Conservation (phyloP, 495 filamentous ascomycete genomes). For the Tirmania nivea region DNA sequence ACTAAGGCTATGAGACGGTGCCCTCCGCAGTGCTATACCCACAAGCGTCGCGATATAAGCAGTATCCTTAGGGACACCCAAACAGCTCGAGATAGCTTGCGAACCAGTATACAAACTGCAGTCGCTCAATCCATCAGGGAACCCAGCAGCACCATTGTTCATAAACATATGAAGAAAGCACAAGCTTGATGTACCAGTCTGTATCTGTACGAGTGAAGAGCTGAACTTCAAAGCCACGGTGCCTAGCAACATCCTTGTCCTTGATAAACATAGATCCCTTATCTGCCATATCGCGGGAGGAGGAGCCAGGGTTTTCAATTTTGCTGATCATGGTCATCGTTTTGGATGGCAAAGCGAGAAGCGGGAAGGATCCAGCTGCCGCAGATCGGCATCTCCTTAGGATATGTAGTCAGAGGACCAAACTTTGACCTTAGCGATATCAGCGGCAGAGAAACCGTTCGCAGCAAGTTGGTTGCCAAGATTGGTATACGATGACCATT, state of each 20-base stretch:
- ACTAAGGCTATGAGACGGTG: too few relatives aligned
- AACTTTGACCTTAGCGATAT: constrained; percentile 19
- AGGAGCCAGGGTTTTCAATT: constrained; percentile 17
- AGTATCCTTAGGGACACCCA: constrained; percentile 15
- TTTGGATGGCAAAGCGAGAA: constrained; percentile 20
- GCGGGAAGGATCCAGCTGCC: constrained; percentile 19
- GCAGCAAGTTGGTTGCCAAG: constrained; percentile 11
- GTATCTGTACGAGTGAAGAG: constrained; percentile 21
- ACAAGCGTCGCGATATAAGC: constrained; percentile 13
- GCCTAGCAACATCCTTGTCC: constrained; percentile 16
- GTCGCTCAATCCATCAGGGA: constrained; percentile 18
- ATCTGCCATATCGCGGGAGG: constrained; percentile 19
- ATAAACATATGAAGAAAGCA: constrained; percentile 18
- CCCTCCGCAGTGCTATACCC: constrained; percentile 6
- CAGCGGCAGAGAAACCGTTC: constrained; percentile 8
- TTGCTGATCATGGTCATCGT: constrained; percentile 22
- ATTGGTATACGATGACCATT: constrained; percentile 22
- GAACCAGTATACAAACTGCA: constrained; percentile 17
- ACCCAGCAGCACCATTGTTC: constrained; percentile 11
- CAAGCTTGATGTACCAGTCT: constrained; percentile 18
- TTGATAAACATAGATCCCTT: constrained; percentile 19
- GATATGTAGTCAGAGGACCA: constrained; percentile 19
- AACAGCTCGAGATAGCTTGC: constrained; percentile 3
- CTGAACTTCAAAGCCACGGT: constrained; percentile 16
- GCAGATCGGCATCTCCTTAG: constrained; percentile 21